These are phyloP conservation scores for Myxozyma nipponensis DNA, from an alignment of 805 yeast species.

Conservation along the genomic window DNA sequence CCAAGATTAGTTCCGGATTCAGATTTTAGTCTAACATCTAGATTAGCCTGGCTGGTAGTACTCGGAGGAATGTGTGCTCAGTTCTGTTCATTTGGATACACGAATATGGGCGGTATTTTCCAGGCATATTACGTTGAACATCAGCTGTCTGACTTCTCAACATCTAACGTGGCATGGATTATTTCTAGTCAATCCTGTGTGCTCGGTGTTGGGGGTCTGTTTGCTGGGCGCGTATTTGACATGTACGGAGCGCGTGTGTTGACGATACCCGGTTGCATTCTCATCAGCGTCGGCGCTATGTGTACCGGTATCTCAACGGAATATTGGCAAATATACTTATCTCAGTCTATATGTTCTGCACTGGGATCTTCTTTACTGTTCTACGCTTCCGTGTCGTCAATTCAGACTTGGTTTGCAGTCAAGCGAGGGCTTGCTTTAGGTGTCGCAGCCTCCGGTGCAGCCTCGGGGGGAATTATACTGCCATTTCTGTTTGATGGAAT, in stretches of 20 bases:
- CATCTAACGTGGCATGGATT: constrained; percentile 26
- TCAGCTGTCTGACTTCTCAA: constrained; percentile 11
- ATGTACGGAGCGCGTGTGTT: constrained; percentile 29
- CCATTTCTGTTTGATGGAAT: constrained; percentile 40
- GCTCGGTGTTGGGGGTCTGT: constrained; percentile 16
- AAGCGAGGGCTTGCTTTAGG: constrained; percentile 48
- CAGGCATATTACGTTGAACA: constrained; percentile 21
- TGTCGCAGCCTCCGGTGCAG: constrained; percentile 49
- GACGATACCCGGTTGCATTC: constrained; percentile 30
- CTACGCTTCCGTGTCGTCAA: constrained; percentile 44
- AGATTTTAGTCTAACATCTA: constrained; percentile 6
- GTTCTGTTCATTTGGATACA: constrained; percentile 56
- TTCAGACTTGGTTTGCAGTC: constrained; percentile 46
- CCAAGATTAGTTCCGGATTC: constrained; percentile 2
- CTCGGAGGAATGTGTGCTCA: constrained; percentile 57
- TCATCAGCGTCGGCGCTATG: constrained; percentile 32
- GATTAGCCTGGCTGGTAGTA: constrained; percentile 46
- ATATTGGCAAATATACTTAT: constrained; percentile 51
- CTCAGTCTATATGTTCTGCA: constrained; percentile 51
- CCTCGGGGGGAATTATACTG: constrained; percentile 49
- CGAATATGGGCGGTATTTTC: constrained; percentile 22
- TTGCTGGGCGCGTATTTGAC: constrained; percentile 23
- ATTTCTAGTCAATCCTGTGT: constrained; percentile 22
- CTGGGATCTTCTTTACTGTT: constrained; percentile 45
- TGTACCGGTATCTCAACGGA: constrained; percentile 38